Conservation (phyloP, 257 asterid genomes). For the Solanum virginianum region DNA sequence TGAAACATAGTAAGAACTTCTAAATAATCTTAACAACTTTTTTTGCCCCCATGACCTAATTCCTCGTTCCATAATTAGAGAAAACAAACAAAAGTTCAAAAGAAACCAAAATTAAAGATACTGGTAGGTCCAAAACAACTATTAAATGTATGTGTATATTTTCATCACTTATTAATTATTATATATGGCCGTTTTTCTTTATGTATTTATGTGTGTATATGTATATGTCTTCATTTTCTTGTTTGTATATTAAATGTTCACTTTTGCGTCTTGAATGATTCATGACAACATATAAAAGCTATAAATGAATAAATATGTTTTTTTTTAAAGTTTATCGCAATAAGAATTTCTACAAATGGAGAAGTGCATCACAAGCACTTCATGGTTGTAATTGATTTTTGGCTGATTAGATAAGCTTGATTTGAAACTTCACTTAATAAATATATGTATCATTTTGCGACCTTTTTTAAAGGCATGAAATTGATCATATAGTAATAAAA, state of each 20-base stretch:
- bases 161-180: not conserved
- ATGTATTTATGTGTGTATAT: not conserved
- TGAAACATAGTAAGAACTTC: not conserved
- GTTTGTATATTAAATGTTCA: not conserved
- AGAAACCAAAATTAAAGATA: not conserved
- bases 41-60: not conserved
- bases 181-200: not conserved
- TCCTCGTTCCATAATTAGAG: not conserved
- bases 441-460: not conserved
- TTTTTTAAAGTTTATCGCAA: not conserved
- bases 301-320: not conserved
- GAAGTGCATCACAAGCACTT: constrained; percentile 2
- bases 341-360: not conserved
- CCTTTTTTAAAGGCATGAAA: not conserved
- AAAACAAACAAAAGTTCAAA: not conserved
- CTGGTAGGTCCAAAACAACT: not conserved
- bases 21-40: not conserved
- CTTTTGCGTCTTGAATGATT: not conserved
- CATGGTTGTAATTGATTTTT: too few relatives aligned
- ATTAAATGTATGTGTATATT: not conserved
- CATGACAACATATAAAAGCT: not conserved
- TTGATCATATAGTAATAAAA: not conserved
- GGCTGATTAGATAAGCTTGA: too few relatives aligned
- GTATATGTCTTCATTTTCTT: not conserved
- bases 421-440: too few relatives aligned